phyloP scores from a whole-genome alignment of 1,139 yeast species.

The Protomyces lactucae-debilis region DNA sequence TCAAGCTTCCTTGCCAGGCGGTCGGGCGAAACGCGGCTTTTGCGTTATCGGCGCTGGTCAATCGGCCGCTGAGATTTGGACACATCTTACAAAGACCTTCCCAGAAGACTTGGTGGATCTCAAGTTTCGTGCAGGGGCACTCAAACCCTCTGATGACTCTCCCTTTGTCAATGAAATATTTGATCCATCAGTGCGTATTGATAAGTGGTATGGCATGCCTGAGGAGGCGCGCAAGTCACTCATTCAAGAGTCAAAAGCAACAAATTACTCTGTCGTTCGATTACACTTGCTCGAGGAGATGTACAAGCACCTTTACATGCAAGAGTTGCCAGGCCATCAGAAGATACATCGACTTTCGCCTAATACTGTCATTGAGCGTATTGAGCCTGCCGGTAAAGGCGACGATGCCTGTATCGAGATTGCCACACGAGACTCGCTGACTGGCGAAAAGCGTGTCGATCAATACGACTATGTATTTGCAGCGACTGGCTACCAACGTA shows the following conservation, averaged over 20 bases:
- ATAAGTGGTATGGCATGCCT: conserved; percentile 30
- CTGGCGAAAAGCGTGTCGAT: background rate
- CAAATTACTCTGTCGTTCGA: conserved; percentile 35
- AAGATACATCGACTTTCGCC: conserved; percentile 11
- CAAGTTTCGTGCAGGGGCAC: conserved; percentile 32
- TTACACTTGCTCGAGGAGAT: conserved; percentile 32
- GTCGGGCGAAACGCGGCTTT: conserved; percentile 20
- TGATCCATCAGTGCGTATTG: conserved; percentile 33
- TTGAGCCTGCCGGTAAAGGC: background rate
- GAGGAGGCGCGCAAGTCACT: conserved; percentile 22
- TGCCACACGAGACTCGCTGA: background rate
- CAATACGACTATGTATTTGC: conserved; percentile 32
- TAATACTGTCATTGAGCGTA: conserved; percentile 2
- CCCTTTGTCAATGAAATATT: conserved; percentile 36
- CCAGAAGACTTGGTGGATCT: conserved; percentile 31
- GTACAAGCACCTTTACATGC: conserved; percentile 32
- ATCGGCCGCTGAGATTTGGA: conserved; percentile 35
- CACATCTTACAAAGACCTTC: conserved; percentile 26
- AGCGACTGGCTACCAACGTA: conserved; percentile 34
- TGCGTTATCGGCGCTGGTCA: conserved; percentile 35
- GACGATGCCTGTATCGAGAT: conserved; percentile 2
- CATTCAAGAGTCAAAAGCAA: conserved; percentile 29
- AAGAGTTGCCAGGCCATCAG: conserved; percentile 27
- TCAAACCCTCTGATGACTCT: conserved; percentile 35
- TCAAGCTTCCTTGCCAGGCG: background rate